These are phyloP conservation scores for Zasmidium cellare DNA, from an alignment of 2,329 filamentous ascomycete genomes.

Conservation along the genomic window DNA sequence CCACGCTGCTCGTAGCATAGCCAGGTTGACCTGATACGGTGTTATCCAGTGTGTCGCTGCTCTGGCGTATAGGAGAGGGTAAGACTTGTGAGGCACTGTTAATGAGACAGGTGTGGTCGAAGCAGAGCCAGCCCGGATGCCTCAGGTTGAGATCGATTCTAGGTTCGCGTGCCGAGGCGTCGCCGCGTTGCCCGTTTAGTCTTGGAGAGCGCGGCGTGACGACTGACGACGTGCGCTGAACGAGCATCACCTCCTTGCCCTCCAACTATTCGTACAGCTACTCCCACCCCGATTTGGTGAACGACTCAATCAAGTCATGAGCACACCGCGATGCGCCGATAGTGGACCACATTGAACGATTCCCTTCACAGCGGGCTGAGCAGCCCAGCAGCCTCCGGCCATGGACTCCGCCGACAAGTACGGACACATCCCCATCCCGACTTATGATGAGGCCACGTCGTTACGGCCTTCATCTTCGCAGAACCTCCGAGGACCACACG, in stretches of 20 bases:
- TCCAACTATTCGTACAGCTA: neutral
- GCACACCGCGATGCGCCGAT: neutral
- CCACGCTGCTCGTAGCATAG: no score
- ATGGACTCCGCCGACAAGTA: constrained; percentile 25
- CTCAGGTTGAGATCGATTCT: no score
- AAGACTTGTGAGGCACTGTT: no score
- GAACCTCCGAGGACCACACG: constrained; percentile 52
- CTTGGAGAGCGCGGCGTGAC: neutral
- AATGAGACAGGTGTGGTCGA: no score
- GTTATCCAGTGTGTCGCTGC: no score
- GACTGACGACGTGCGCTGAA: neutral
- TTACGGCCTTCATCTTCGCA: constrained; percentile 56
- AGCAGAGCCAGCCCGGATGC: no score
- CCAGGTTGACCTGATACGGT: no score
- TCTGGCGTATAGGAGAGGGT: no score
- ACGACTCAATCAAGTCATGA: neutral
- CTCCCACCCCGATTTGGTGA: neutral
- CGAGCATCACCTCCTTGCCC: neutral
- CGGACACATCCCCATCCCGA: constrained; percentile 65
- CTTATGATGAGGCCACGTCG: constrained; percentile 77
- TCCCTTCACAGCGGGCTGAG: neutral
- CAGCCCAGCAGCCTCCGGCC: neutral
- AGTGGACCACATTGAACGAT: neutral
- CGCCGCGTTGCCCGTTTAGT: neutral
- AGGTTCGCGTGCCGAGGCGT: neutral